Base-by-base conservation (phyloP, 108 stramenopile genomes). In the Nitzschia sp. region DNA sequence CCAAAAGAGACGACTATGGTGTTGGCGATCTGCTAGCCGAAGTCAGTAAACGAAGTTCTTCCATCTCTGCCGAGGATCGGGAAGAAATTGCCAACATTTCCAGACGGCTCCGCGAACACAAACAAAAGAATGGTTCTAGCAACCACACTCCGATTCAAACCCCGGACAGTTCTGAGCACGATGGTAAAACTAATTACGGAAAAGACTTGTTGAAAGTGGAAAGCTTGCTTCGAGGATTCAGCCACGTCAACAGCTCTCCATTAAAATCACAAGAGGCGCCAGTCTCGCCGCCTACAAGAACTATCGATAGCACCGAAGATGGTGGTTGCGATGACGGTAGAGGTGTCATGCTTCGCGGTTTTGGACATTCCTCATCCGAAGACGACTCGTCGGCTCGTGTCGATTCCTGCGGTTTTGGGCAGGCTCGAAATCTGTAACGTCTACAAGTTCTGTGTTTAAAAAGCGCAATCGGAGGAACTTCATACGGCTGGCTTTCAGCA, bases 1-100 rank as follows among this genome's bases (percentile, higher is more conserved):
- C 52, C 41, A 61, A 36, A 41, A 3, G 33, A 16, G 72, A 73
- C 31, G 53, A 66, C 27, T 33, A 67, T 45, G 73, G 66, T 29
- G 73, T 75, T 4, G 58, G 38, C 0, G 73, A 75, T 27, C 38
- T 75, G 38, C 66, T 75, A 32, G 65, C 29, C 41, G 41, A 61
- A 54, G 66, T 75, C 9, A 59, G 53, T 30, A 22, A 62, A 22
- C 48, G 60, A 22, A 58, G 45, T 17, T 11, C 25, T 13, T 58
- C 57, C 30, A 28, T 48, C 31, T 44, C 72, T 1, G 57, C 38
- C 0, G 50, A 66, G 26, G 57, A 73, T 55, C 55, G 64, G 34
- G 25, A 54, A 31, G 66, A 68, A 36, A 46, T 75, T 30, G 34
- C 34, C 34, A 48, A 73, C 28, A 73, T 73, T 9, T 34, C 36